Base-by-base conservation (phyloP, 2,329 filamentous ascomycete genomes). In the Magnaporthales sp. region DNA sequence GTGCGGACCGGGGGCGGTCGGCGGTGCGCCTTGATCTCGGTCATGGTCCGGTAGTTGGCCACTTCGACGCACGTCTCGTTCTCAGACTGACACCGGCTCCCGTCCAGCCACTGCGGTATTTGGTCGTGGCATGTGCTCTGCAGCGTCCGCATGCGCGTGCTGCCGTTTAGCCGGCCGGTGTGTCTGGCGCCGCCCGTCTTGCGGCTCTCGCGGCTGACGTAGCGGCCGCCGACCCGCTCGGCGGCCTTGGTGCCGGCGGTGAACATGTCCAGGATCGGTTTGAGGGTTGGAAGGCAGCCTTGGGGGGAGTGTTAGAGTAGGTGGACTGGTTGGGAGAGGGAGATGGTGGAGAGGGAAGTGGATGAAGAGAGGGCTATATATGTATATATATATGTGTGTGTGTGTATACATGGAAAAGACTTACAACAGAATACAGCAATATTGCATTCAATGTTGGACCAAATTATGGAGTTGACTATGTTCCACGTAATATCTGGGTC, bases 211-310 rank as follows among this genome's bases (percentile, higher is more conserved):
- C 56, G 24, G 24, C 1, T 15, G n/a, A 19, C 13, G 32, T 8
- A 11, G 38, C 11, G 38, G n/a, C n/a, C 38, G 38, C 11, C 38
- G 38, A 60, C 56, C 3, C 56, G 22, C 56, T 29, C 24, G 10
- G 26, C 56, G 11, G 56, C 56, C 56, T 15, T 46, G n/a, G 62
- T 51, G 9, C 62, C 62, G 62, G 22, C n/a, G 30, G 38, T 26
- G n/a, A 51, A n/a, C 22, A 51, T 11, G 24, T 63, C 38, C 1
- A 63, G n/a, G 22, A 63, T 31, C 5, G 62, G 62, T 11, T 63
- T 63, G 11, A 63, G 31, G n/a, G 62, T 46, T 7, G 62, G 62
- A 22, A 63, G 62, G 31, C 32, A 63, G 22, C 62, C 62, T 63
- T 19, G 15, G 22, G 4, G 22, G 11, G 22, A 29, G 13, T 31